phyloP scores from a whole-genome alignment of 1,284 basidiomycete genomes.

The Cutaneotrichosporon cyanovorans region DNA sequence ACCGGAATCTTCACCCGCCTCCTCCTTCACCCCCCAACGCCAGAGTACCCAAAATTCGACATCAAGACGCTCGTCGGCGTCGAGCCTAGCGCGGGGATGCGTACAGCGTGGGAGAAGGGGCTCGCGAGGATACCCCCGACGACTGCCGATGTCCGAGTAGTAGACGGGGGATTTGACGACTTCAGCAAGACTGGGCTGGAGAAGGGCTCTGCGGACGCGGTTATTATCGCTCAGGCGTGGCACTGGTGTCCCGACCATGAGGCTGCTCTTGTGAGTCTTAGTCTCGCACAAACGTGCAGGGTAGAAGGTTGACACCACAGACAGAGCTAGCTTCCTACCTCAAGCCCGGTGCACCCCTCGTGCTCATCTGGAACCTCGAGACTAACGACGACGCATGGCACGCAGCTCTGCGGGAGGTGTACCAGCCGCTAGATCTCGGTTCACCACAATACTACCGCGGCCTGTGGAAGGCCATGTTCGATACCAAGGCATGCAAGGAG shows the following conservation, averaged over 20 bases:
- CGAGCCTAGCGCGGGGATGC: constrained; percentile 48
- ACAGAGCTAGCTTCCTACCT: constrained; percentile 42
- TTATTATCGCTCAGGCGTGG: constrained; percentile 45
- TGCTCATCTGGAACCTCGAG: constrained; percentile 46
- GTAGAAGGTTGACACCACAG: constrained; percentile 13
- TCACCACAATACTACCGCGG: constrained; percentile 42
- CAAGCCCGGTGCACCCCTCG: constrained; percentile 35
- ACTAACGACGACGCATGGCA: constrained; percentile 19
- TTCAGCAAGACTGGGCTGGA: constrained; percentile 26
- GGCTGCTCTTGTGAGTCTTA: constrained; percentile 33
- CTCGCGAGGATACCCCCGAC: constrained; percentile 8
- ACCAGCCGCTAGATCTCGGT: constrained; percentile 30
- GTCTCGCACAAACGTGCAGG: too few relatives aligned
- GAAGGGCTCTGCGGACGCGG: constrained; percentile 34
- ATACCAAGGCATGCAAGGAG: constrained; percentile 28
- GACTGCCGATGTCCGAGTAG: constrained; percentile 6
- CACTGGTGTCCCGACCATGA: constrained; percentile 45
- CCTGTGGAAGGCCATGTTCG: constrained; percentile 30
- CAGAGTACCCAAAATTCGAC: constrained; percentile 31
- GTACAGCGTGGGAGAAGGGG: constrained; percentile 33
- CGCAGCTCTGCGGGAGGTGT: constrained; percentile 21
- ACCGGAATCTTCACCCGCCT: constrained; percentile 48
- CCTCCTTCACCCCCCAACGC: constrained; percentile 35
- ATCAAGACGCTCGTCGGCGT: constrained; percentile 38
- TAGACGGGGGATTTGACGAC: constrained; percentile 45